Conservation (phyloP, 768 basidiomycete species). For the Amanita phalloides region DNA sequence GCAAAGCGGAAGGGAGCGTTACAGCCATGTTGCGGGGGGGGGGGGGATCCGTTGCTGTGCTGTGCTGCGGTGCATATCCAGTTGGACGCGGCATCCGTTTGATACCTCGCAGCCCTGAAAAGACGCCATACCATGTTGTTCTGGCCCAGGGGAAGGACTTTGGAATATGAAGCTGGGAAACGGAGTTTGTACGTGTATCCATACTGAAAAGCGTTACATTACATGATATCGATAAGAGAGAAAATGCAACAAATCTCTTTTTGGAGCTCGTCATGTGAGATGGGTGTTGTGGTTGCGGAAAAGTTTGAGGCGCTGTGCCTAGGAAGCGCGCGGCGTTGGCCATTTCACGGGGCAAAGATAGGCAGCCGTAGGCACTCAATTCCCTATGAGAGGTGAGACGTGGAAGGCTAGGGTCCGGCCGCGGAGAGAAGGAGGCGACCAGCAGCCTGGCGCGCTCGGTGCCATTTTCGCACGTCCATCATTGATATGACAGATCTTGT, state of each 20-base stretch:
- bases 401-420: background rate
- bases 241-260: background rate
- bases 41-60: background rate
- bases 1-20: background rate
- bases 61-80: background rate
- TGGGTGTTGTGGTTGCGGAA: background rate
- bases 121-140: background rate
- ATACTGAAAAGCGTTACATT: background rate
- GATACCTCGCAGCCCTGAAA: background rate
- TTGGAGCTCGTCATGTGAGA: background rate
- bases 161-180: slow-evolving; percentile 2
- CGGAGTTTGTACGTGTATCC: background rate
- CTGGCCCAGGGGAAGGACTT: background rate
- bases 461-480: background rate
- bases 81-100: background rate
- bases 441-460: background rate
- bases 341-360: background rate
- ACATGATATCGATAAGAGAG: background rate
- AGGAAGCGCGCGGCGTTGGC: background rate
- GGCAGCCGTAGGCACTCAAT: background rate
- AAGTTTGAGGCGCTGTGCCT: background rate
- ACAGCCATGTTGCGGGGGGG: background rate
- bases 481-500: slow-evolving; percentile 1
- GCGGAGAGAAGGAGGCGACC: slow-evolving; percentile 4
- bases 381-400: background rate